phyloP scores from a whole-genome alignment of 805 yeast species.

The Kuraishia borneana region DNA sequence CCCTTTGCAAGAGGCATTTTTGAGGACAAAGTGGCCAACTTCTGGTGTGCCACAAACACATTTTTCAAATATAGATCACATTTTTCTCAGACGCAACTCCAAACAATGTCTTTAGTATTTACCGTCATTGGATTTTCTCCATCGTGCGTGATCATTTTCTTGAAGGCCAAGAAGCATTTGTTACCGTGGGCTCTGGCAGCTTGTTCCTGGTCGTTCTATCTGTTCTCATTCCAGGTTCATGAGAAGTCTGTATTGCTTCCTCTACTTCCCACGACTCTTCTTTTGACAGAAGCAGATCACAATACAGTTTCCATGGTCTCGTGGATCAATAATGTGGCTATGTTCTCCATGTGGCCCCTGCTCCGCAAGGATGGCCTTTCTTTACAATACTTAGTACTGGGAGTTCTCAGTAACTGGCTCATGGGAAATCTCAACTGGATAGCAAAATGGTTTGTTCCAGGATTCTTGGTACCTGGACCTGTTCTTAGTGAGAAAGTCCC shows the following conservation, averaged over 20 bases:
- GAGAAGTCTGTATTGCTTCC: constrained; percentile 89
- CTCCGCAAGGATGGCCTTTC: constrained; percentile 62
- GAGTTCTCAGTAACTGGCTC: constrained; percentile 67
- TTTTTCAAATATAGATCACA: constrained; percentile 54
- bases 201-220: constrained; percentile 77
- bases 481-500: constrained; percentile 5
- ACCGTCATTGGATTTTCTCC: constrained; percentile 49
- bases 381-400: constrained; percentile 59
- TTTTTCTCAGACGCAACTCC: constrained; percentile 48
- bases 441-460: constrained; percentile 31
- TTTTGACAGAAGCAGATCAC: constrained; percentile 44
- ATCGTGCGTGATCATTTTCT: constrained; percentile 35
- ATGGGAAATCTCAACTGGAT: constrained; percentile 52
- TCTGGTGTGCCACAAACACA: constrained; percentile 92
- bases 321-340: constrained; percentile 80
- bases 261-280: constrained; percentile 68
- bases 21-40: constrained; percentile 95
- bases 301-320: constrained; percentile 60
- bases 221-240: constrained; percentile 93
- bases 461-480: constrained; percentile 31
- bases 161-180: constrained; percentile 38
- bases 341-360: constrained; percentile 84
- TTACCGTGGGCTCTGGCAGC: constrained; percentile 69
- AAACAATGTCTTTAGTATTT: constrained; percentile 39
- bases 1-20: constrained; percentile 91